Evolutionary conservation across 768 basidiomycete genomes (phyloP).

Genomic region (Termitomyces sp.): DNA sequence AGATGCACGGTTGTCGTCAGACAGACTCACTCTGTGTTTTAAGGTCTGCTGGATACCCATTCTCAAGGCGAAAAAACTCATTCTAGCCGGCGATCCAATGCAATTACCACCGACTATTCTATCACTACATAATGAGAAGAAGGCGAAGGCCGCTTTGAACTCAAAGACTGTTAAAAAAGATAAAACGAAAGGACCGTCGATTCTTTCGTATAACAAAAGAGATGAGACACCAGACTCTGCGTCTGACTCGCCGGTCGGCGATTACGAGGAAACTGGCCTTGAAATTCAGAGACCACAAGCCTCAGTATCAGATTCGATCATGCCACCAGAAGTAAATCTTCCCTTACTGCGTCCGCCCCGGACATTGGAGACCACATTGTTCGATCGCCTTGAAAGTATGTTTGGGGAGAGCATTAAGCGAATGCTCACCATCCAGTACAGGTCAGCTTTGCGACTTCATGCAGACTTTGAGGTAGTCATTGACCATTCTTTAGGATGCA

Average conservation of each 20-base stretch:
- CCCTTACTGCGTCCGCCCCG: slow-evolving; percentile 49
- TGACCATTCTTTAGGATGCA: slow-evolving; percentile 64
- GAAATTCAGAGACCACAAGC: background rate
- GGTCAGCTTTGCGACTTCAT: slow-evolving; percentile 34
- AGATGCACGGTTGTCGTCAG: background rate
- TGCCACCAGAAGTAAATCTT: slow-evolving; percentile 11
- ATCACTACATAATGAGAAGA: slow-evolving; percentile 45
- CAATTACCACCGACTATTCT: slow-evolving; percentile 94
- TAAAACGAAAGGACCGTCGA: background rate
- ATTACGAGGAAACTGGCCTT: background rate
- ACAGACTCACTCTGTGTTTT: background rate
- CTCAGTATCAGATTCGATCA: background rate
- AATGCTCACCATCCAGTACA: slow-evolving; percentile 88
- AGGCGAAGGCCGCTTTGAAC: background rate
- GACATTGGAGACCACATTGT: slow-evolving; percentile 84
- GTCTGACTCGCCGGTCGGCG: background rate
- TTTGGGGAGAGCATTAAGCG: slow-evolving; percentile 81
- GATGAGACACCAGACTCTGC: background rate
- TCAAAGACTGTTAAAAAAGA: background rate
- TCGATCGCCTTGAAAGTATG: slow-evolving; percentile 87
- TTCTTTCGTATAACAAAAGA: background rate
- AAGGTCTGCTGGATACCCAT: slow-evolving; percentile 96
- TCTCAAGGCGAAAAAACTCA: slow-evolving; percentile 84
- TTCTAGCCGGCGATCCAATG: slow-evolving; percentile 92
- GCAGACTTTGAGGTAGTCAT: background rate